Evolutionary conservation across 179 eudicot genomes (phyloP).

Genomic region (Beta lomatogona): DNA sequence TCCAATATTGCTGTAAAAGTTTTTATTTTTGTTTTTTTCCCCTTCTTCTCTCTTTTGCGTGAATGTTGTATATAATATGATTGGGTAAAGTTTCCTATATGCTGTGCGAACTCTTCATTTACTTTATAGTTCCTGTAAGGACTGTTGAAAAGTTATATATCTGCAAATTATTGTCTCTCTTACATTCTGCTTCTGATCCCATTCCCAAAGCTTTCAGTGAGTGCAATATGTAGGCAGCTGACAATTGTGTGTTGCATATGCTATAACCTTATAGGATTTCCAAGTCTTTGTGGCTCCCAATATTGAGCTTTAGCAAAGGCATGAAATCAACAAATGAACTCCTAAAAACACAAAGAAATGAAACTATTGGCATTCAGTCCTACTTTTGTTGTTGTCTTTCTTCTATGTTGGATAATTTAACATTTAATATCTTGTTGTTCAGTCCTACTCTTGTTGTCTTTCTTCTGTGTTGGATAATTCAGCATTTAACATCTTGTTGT

Average conservation of each 20-base stretch:
- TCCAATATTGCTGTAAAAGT: background rate
- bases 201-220: background rate
- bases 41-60: too few relatives aligned
- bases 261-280: background rate
- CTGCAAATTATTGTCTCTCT: background rate
- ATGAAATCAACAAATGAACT: background rate
- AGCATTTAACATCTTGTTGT: too few relatives aligned
- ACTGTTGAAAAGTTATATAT: background rate
- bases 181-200: background rate
- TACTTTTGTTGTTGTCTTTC: too few relatives aligned
- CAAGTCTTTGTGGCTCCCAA: background rate
- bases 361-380: background rate
- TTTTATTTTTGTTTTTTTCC: background rate
- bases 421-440: too few relatives aligned
- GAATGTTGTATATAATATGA: background rate
- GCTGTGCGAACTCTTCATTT: background rate
- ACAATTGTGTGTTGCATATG: background rate
- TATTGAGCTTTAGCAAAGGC: background rate
- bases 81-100: background rate
- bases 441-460: background rate
- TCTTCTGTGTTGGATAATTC: too few relatives aligned
- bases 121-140: background rate
- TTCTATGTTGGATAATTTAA: too few relatives aligned
- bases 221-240: background rate
- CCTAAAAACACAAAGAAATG: background rate